Percentiles rank a stretch among this genome's conserved stretches.
phyloP scores from a whole-genome alignment of 495 filamentous ascomycete species.

The Aspergillus sclerotiicarbonarius region DNA sequence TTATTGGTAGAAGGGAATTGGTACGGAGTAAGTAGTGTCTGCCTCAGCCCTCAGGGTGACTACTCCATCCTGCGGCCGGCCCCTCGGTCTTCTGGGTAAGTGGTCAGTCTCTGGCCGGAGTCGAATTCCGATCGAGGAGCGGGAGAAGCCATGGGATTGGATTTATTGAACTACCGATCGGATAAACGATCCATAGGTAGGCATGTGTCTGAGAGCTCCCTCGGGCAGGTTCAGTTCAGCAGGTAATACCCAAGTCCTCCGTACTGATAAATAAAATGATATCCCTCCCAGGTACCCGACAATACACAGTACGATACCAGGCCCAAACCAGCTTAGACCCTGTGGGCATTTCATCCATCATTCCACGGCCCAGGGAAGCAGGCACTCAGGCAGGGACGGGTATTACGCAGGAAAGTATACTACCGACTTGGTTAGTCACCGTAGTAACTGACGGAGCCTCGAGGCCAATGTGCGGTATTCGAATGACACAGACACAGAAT shows the following conservation, averaged over 20 bases:
- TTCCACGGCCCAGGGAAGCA: background rate
- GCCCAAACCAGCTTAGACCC: background rate
- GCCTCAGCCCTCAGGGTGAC: background rate
- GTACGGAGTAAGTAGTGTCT: background rate
- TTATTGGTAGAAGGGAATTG: slow-evolving; percentile 6
- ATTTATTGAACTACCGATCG: background rate
- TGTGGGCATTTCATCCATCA: slow-evolving; percentile 1
- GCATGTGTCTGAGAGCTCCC: too few relatives aligned
- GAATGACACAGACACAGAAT: too few relatives aligned
- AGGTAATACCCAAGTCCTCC: background rate
- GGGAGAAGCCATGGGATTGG: too few relatives aligned
- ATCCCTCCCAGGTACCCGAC: background rate
- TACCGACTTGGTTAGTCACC: background rate
- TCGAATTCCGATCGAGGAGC: too few relatives aligned
- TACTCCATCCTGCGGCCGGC: background rate
- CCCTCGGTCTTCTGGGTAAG: too few relatives aligned
- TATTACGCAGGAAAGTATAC: background rate
- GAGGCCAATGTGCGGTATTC: background rate
- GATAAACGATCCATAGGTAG: background rate
- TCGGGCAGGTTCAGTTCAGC: too few relatives aligned
- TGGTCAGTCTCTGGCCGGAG: too few relatives aligned
- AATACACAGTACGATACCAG: background rate
- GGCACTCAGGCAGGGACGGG: background rate
- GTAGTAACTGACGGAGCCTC: background rate
- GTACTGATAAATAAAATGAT: background rate